These are phyloP conservation scores for Pythium rishiriense DNA, from an alignment of 352 stramenopile species.

Conservation along the genomic window DNA sequence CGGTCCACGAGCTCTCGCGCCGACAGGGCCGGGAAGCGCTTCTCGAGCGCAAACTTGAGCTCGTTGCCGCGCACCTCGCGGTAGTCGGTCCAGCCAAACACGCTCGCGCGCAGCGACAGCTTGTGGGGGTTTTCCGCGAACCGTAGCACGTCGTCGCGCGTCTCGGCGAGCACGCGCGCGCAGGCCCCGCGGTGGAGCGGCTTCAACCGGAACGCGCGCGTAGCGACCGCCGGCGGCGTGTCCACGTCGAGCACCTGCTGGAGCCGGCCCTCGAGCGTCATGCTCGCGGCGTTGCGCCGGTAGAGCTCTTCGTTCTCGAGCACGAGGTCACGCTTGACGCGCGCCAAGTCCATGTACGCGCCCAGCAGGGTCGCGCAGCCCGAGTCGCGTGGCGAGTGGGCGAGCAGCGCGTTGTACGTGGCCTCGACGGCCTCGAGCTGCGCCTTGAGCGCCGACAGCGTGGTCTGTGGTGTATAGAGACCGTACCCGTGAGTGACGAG, in stretches of 20 bases:
- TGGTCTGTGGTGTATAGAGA: too few species aligned
- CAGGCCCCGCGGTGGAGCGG: not conserved
- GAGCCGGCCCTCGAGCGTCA: slow-evolving; percentile 21
- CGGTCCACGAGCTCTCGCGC: slow-evolving; percentile 37
- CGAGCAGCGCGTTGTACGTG: slow-evolving; percentile 15
- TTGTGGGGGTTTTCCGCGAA: slow-evolving; percentile 44
- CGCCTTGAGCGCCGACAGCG: slow-evolving; percentile 10
- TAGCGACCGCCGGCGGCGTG: not conserved
- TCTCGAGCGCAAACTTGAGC: slow-evolving; percentile 65
- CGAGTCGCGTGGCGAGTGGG: not conserved
- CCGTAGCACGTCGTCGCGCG: slow-evolving; percentile 11
- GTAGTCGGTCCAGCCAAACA: slow-evolving; percentile 68
- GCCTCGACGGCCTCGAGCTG: slow-evolving; percentile 7
- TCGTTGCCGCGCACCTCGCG: slow-evolving; percentile 44
- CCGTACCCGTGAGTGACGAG: too few species aligned
- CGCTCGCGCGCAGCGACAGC: slow-evolving; percentile 42
- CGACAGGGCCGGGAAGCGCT: slow-evolving; percentile 43
- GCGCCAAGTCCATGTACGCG: slow-evolving; percentile 10
- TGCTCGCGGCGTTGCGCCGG: slow-evolving; percentile 7
- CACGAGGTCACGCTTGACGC: slow-evolving; percentile 11
- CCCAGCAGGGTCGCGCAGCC: not conserved
- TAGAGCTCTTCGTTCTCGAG: slow-evolving; percentile 21
- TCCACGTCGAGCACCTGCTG: slow-evolving; percentile 20
- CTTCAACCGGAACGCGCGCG: slow-evolving; percentile 6
- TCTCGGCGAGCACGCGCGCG: not conserved